Base-by-base conservation (phyloP, 371 early-diverging fungal species). In the Circinella umbellata region DNA sequence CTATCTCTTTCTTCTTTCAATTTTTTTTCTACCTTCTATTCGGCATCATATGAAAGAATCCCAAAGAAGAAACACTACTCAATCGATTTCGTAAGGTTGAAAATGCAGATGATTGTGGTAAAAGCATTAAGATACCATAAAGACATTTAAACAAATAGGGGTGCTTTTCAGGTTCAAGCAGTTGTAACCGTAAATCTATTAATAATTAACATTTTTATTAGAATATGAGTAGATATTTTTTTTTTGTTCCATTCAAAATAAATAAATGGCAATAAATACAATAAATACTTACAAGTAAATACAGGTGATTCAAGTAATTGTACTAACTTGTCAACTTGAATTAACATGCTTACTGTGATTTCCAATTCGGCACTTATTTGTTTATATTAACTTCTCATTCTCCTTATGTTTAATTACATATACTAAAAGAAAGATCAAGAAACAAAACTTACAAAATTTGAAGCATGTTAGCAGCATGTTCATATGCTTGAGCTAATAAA, bases 311-410 rank as follows among this genome's bases (percentile, higher is more conserved):
- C 98, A 4, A 97, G 72, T 17, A 97, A 81, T 76, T 96, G 97
- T 38, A 97, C 97, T 13, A 97, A 87, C 72, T 95, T 96, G 76
- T 97, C 98, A 14, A 96, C 88, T 75, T 96, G 97, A 53, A 97
- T 92, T 35, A 97, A 76, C 61, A 95, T 83, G 61, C 82, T 90
- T 64, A 97, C 96, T 1, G 95, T 94, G 65, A 96, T 93, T 71
- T 96, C 98, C 48, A 94, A 82, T 51, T 95, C 94, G 18, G 93
- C 94, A 78, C 88, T 89, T 69, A 17, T 42, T 9, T 35, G 20
- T 20, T 47, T 27, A 1, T 15, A 17, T 7, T 9, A 42, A 27
- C 37, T 11, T 1, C 18, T 11, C 27, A 60, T 38, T 35, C 55
- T 10, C 51, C 39, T 53, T 61, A 51, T 27, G 27, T 27, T 27